These are phyloP conservation scores for Gremmenia infestans DNA, from an alignment of 2,329 filamentous ascomycete genomes.

Conservation along the genomic window DNA sequence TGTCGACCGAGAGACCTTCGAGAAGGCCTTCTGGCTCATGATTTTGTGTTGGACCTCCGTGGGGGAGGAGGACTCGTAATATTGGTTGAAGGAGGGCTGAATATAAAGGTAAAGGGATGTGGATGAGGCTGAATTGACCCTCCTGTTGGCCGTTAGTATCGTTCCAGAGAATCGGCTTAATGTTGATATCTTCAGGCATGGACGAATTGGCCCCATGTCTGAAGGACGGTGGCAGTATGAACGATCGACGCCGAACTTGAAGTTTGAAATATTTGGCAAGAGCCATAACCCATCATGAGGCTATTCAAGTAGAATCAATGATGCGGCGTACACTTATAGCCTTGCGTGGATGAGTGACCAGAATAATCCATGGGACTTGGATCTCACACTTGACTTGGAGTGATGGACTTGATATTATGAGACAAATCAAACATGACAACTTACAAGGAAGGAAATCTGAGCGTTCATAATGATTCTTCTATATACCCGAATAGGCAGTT, in stretches of 20 bases:
- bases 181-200: constrained; percentile 10
- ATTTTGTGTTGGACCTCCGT: constrained; percentile 34
- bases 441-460: constrained; percentile 53
- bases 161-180: constrained; percentile 18
- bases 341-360: not conserved
- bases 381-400: constrained; percentile 6
- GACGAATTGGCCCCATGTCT: constrained; percentile 5
- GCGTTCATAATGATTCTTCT: constrained; percentile 44
- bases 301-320: not conserved
- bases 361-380: not conserved
- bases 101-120: constrained; percentile 79
- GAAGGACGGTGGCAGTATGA: not conserved
- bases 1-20: constrained; percentile 45
- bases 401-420: not conserved
- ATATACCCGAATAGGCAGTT: constrained; percentile 15
- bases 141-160: constrained; percentile 52
- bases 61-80: constrained; percentile 74
- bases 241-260: constrained; percentile 3
- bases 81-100: constrained; percentile 79
- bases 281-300: constrained; percentile 7
- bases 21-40: constrained; percentile 33
- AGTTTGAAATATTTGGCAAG: constrained; percentile 6
- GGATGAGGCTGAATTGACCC: constrained; percentile 80
- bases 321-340: constrained; percentile 1
- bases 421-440: constrained; percentile 24